Base-by-base conservation (phyloP, 2,329 filamentous ascomycete genomes). In the Eutypella sp. region DNA sequence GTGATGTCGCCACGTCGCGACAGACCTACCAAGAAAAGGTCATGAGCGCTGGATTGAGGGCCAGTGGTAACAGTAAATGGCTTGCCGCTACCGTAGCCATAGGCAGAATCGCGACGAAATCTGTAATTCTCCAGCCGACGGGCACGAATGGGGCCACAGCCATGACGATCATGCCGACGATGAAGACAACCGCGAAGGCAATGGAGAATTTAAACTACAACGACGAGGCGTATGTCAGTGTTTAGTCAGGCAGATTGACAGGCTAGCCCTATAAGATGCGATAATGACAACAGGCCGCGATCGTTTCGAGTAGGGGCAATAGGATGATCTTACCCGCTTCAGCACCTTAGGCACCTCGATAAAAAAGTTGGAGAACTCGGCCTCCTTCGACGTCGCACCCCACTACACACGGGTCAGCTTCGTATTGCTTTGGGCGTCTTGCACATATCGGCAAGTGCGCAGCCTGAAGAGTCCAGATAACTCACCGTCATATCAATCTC, bases 371-470 rank as follows among this genome's bases (percentile, higher is more conserved):
- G 85, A 84, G 59, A 85, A 83, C 57, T 89, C 85, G 41, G 81
- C 80, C 69, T 95, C 89, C 69, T 95, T 95, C 34, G 83, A 79
- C 0, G 89, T 95, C 1, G 88, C 82, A 42, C 88, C 88, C 89
- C 89, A 93, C 36, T 39, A 24, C 4, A 39, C 3, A 39, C 20
- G 36, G 23, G 20, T 39, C 20, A 39, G 36, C 11, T 39, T 10
- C 10, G 18, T 1, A 19, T 22, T 39, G 4, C 18, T 39, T 20
- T 19, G 19, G 16, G 2, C 11, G 13, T 19, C 20, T 19, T 19
- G n/a, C 36, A 15, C 29, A 33, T 33, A 15, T 15, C 13, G 11
- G 5, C 11, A 11, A n/a, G 11, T 33, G 29, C 5, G 16, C 13
- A 4, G 29, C 16, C 5, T 7, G 5, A 33, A 33, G 29, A 4